A percentile compares a stretch with the other conserved stretches of the same genome.
phyloP scores from a whole-genome alignment of 1,284 basidiomycete genomes.

The Tetrapyrgos nigripes region DNA sequence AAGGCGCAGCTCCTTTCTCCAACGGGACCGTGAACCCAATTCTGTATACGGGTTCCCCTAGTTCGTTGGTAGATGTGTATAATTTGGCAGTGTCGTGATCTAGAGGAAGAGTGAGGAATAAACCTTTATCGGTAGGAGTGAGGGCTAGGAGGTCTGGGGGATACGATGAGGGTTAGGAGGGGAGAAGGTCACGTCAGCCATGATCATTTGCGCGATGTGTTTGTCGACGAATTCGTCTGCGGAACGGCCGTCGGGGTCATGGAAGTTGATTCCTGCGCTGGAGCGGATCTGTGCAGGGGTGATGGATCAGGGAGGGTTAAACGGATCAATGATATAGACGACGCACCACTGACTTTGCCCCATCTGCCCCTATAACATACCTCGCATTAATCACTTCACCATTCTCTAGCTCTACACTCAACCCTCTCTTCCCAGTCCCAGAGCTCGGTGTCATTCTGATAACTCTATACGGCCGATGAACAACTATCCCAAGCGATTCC shows the following conservation, averaged over 20 bases:
- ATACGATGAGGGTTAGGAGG: no score
- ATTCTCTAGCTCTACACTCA: constrained; percentile 48
- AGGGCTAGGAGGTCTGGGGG: no score
- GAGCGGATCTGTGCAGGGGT: constrained; percentile 33
- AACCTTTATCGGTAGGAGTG: no score
- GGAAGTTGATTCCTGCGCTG: constrained; percentile 37
- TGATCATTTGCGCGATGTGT: constrained; percentile 1
- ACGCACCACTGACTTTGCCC: constrained; percentile 56
- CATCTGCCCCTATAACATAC: constrained; percentile 63
- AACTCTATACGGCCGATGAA: constrained; percentile 31
- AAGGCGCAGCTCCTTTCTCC: constrained; percentile 33
- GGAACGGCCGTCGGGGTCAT: constrained; percentile 36
- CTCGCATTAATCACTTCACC: constrained; percentile 50
- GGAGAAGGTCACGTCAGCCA: constrained; percentile 8
- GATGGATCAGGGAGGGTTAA: background rate
- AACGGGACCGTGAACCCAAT: constrained; percentile 32
- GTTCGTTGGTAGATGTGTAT: constrained; percentile 21
- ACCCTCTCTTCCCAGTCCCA: constrained; percentile 13
- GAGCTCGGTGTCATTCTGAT: constrained; percentile 25
- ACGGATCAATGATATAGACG: background rate
- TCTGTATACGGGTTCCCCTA: constrained; percentile 35
- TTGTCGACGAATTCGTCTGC: constrained; percentile 15
- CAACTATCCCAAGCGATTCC: constrained; percentile 16
- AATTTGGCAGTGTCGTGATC: constrained; percentile 26
- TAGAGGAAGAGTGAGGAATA: constrained; percentile 19